Evolutionary conservation across 768 basidiomycete species (phyloP).

Genomic region (Cubamyces sp.): DNA sequence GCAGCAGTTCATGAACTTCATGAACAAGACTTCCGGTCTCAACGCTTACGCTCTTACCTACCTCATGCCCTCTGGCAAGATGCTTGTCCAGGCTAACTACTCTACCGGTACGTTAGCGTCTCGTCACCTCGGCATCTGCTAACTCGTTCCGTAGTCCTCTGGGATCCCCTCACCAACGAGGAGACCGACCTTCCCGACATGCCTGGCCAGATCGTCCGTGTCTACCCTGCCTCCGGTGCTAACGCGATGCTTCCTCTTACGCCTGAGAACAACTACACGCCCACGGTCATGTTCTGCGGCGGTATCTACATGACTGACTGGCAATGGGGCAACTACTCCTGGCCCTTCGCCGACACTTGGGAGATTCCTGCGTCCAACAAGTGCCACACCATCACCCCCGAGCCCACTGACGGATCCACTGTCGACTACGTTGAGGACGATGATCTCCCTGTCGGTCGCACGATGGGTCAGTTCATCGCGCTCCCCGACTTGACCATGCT

Average conservation of each 20-base stretch:
- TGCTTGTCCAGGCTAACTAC: conserved; percentile 83
- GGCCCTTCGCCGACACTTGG: conserved; percentile 76
- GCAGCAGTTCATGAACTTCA: conserved; percentile 64
- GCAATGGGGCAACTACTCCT: conserved; percentile 77
- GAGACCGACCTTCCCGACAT: conserved; percentile 72
- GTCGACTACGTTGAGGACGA: conserved; percentile 74
- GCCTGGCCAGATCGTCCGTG: conserved; percentile 74
- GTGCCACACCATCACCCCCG: conserved; percentile 86
- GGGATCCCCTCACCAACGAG: conserved; percentile 56
- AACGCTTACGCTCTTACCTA: conserved; percentile 78
- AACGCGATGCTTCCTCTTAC: conserved; percentile 90
- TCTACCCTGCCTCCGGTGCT: conserved; percentile 90
- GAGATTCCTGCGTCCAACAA: conserved; percentile 67
- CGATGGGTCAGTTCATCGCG: conserved; percentile 91
- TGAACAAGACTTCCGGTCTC: conserved; percentile 72
- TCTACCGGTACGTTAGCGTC: conserved; percentile 60
- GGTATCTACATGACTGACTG: conserved; percentile 78
- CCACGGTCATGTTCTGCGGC: conserved; percentile 89
- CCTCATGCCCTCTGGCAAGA: conserved; percentile 74
- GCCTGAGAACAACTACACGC: conserved; percentile 84
- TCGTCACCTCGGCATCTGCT: conserved; percentile 17
- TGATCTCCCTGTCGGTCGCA: conserved; percentile 70
- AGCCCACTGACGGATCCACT: conserved; percentile 68
- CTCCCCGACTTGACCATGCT: conserved; percentile 81
- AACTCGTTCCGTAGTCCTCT: conserved; percentile 41